phyloP scores from a whole-genome alignment of 179 eudicot species.

The Drosera spatulata region DNA sequence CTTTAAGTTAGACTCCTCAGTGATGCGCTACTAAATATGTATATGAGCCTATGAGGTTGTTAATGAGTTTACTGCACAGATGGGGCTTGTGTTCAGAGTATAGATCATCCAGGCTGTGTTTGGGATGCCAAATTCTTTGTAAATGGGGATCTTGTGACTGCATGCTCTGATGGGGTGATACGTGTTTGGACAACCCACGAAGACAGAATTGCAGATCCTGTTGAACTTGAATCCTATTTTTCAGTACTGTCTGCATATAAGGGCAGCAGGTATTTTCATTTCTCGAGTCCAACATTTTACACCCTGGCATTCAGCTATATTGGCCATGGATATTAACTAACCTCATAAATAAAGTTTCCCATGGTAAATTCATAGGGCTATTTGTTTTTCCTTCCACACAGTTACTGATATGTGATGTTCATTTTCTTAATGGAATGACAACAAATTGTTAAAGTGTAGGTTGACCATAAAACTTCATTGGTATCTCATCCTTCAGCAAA shows the following conservation, averaged over 20 bases:
- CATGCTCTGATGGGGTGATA: constrained; percentile 90
- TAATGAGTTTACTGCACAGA: constrained; percentile 35
- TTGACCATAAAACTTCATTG: too few species aligned
- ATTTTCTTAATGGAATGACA: too few species aligned
- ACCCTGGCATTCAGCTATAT: too few species aligned
- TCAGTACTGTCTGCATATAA: constrained; percentile 64
- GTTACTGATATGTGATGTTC: too few species aligned
- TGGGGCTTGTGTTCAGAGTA: constrained; percentile 80
- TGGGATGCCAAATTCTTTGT: constrained; percentile 97
- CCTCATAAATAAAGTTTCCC: too few species aligned
- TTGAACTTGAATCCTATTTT: constrained; percentile 48
- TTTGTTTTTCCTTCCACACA: too few species aligned
- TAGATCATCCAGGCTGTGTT: constrained; percentile 99
- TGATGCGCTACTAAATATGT: not conserved
- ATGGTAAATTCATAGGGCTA: too few species aligned
- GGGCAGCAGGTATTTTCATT: constrained; percentile 94
- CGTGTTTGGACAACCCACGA: constrained; percentile 76
- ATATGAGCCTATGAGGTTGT: not conserved
- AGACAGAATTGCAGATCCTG: constrained; percentile 56
- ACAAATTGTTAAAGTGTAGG: too few species aligned
- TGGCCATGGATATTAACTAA: too few species aligned
- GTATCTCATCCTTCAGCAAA: too few species aligned
- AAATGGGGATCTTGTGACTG: constrained; percentile 89
- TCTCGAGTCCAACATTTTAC: too few species aligned
- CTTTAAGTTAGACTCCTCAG: too few species aligned